Evolutionary conservation across 2,329 filamentous ascomycete genomes (phyloP).

Genomic region (Penicillium thymicola): DNA sequence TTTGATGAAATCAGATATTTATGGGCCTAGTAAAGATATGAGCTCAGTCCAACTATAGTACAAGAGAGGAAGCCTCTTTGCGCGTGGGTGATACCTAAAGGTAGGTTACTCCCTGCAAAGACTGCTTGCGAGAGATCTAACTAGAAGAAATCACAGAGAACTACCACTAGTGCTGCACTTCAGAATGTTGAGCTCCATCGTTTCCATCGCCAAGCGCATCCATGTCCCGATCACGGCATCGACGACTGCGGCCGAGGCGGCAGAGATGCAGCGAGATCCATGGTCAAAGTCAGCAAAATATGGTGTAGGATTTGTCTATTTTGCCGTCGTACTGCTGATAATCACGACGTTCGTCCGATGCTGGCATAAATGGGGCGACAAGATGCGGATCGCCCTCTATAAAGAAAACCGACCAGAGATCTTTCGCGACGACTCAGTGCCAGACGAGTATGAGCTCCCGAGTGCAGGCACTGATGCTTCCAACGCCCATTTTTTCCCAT

Average conservation of each 20-base stretch:
- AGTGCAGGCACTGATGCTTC: slow-evolving; percentile 59
- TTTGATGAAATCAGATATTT: not conserved
- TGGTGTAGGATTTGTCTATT: slow-evolving; percentile 82
- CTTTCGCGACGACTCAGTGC: slow-evolving; percentile 53
- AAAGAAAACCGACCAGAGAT: slow-evolving; percentile 74
- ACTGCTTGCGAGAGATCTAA: not conserved
- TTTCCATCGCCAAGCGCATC: slow-evolving; percentile 48
- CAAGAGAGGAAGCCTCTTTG: slow-evolving; percentile 6
- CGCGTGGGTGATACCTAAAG: not conserved
- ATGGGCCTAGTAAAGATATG: slow-evolving; percentile 7
- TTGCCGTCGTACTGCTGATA: slow-evolving; percentile 69
- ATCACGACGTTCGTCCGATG: slow-evolving; percentile 66
- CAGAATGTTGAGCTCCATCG: slow-evolving; percentile 19
- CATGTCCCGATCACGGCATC: slow-evolving; percentile 55
- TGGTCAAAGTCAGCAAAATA: slow-evolving; percentile 83
- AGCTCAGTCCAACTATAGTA: slow-evolving; percentile 7
- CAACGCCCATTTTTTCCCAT: slow-evolving; percentile 72
- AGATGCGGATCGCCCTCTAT: slow-evolving; percentile 83
- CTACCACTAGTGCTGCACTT: not conserved
- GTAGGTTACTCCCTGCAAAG: not conserved
- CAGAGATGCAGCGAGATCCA: slow-evolving; percentile 64
- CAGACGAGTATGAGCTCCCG: slow-evolving; percentile 60
- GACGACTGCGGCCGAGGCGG: slow-evolving; percentile 54
- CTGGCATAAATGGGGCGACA: slow-evolving; percentile 91
- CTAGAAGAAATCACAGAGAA: not conserved